Conservation (phyloP, 208 protist genomes). For the Trypanosoma brucei region DNA sequence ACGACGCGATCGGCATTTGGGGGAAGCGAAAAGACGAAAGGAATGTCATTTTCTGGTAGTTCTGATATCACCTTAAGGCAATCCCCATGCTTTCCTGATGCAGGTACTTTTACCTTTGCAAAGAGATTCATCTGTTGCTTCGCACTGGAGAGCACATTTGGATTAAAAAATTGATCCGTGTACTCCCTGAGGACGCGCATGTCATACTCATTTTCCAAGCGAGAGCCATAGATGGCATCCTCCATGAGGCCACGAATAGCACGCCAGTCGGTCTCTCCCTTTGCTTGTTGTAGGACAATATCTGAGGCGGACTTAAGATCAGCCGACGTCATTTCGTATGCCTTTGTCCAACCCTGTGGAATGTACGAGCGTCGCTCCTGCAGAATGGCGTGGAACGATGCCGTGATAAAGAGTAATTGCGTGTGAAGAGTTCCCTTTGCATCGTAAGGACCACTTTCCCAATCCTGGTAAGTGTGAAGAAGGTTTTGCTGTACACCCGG, state of each 20-base stretch:
- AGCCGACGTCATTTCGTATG: conserved; percentile 94
- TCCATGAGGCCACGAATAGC: conserved; percentile 92
- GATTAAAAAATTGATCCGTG: conserved; percentile 87
- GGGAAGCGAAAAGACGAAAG: conserved; percentile 91
- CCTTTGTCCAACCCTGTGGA: conserved; percentile 97
- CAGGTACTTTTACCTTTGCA: conserved; percentile 55
- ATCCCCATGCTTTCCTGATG: conserved; percentile 52
- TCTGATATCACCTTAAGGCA: conserved; percentile 71
- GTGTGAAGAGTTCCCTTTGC: conserved; percentile 53
- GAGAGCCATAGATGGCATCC: conserved; percentile 95
- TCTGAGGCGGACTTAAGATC: conserved; percentile 92
- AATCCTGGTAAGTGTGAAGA: conserved; percentile 90
- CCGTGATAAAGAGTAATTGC: conserved; percentile 92
- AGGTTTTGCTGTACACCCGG: conserved; percentile 95
- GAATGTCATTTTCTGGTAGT: conserved; percentile 91
- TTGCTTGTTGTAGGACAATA: conserved; percentile 82
- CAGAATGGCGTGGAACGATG: conserved; percentile 95
- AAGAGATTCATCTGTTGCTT: conserved; percentile 63
- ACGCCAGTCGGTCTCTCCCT: conserved; percentile 77
- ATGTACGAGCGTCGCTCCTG: conserved; percentile 96
- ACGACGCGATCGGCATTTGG: conserved; percentile 93
- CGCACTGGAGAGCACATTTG: conserved; percentile 45
- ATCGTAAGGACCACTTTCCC: conserved; percentile 56
- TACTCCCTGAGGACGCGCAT: conserved; percentile 89
- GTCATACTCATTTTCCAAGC: conserved; percentile 95